Percentiles rank a stretch among this genome's conserved stretches.
Evolutionary conservation across 768 basidiomycete species (phyloP).

Genomic region (Russula earlei): DNA sequence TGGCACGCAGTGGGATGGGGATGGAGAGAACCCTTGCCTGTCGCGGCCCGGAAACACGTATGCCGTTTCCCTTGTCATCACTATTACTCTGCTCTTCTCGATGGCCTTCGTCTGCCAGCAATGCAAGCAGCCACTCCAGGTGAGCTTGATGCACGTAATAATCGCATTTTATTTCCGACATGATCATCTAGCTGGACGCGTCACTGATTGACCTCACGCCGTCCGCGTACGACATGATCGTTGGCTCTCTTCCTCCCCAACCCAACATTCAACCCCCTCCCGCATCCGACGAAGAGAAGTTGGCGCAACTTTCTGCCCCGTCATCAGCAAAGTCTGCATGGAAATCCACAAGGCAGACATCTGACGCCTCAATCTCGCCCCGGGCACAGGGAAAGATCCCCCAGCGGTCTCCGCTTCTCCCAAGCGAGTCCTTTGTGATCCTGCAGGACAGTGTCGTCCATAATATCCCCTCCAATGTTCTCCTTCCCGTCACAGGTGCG

Average conservation of each 20-base stretch:
- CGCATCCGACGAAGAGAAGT: slow-evolving; percentile 36
- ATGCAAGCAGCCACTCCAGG: slow-evolving; percentile 86
- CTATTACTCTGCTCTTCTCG: not conserved
- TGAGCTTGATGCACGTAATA: slow-evolving; percentile 24
- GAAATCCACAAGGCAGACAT: slow-evolving; percentile 46
- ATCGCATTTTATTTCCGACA: not conserved
- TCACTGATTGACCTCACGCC: slow-evolving; percentile 82
- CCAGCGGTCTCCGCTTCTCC: slow-evolving; percentile 43
- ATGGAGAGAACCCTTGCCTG: no score
- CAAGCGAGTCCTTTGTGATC: slow-evolving; percentile 87
- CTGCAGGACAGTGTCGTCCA: slow-evolving; percentile 75
- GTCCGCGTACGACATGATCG: slow-evolving; percentile 81
- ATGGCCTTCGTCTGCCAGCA: slow-evolving; percentile 66
- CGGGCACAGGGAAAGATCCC: slow-evolving; percentile 54
- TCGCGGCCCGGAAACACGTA: not conserved
- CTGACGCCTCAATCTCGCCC: slow-evolving; percentile 36
- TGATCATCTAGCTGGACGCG: slow-evolving; percentile 60
- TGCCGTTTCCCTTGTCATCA: no score
- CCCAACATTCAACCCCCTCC: slow-evolving; percentile 33
- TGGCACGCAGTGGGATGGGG: no score
- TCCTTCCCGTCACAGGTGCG: slow-evolving; percentile 35
- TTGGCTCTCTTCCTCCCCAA: slow-evolving; percentile 53
- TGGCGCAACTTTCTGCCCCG: slow-evolving; percentile 39
- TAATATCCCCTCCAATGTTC: slow-evolving; percentile 51
- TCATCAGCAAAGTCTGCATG: slow-evolving; percentile 51